Base-by-base conservation (phyloP, 495 filamentous ascomycete species). In the Hypoxylon subgilvum region DNA sequence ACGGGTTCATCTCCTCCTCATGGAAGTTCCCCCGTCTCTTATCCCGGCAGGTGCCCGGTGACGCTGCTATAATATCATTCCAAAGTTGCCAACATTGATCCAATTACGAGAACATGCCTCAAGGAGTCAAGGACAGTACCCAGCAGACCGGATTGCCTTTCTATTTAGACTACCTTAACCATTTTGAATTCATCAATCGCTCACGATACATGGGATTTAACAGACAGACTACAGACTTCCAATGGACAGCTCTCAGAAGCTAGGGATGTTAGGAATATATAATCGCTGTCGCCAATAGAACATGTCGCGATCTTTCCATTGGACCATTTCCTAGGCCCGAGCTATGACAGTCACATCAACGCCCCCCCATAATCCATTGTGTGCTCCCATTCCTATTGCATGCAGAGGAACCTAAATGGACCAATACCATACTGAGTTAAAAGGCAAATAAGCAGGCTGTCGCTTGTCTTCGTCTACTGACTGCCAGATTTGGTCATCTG, bases 401-500 rank as follows among this genome's bases (percentile, higher is more conserved):
- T 23, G 18, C 31, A 30, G 23, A 3, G 28, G 31, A 2, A 41
- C 16, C 18, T 19, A 22, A 17, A 36, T 22, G 17, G 28, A 41
- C 42, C 28, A 41, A 60, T 56, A 22, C 43, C 16, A 52, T 17
- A 30, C n/a, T 35, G 30, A 10, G 13, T 23, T 25, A 40, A 30
- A 39, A 18, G 6, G 38, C 19, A 45, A 18, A 10, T 16, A 19
- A 27, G 34, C 28, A 41, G 23, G 31, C 36, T 39, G 17, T 46
- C 42, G 22, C 14, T 31, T 17, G 32, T 36, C 42, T 31, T 55
- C 2, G 19, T 9, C 42, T 44, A 8, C 14, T 35, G 30, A 23
- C 40, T 32, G 22, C 47, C 35, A 23, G 30, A 49, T 63, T 48
- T 27, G 42, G 48, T 19, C 50, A 32, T n/a, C n/a, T 13, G 16